A percentile compares a stretch with the other conserved stretches of the same genome.
These are phyloP conservation scores for Aspergillus caelatus DNA, from an alignment of 2,329 filamentous ascomycete genomes.

Conservation along the genomic window DNA sequence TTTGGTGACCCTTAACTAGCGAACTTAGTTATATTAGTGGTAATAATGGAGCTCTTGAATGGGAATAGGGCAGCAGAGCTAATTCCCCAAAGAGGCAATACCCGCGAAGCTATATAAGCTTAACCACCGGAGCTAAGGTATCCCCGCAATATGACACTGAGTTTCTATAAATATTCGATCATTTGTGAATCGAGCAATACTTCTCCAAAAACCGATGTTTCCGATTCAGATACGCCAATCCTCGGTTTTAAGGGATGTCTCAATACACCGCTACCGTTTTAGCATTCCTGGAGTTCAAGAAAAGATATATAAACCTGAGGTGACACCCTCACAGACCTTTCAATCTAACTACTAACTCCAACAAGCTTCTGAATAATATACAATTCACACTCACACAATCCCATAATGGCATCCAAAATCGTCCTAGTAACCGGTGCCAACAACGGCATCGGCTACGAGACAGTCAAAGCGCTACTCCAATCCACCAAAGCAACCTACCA, in stretches of 20 bases:
- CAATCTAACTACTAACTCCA: not conserved
- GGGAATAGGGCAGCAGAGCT: not conserved
- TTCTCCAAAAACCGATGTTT: not conserved
- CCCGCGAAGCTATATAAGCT: not conserved
- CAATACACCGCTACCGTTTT: not conserved
- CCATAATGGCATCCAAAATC: not conserved
- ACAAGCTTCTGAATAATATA: not conserved
- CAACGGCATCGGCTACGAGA: constrained; percentile 4
- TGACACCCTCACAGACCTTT: not conserved
- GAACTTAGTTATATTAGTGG: not conserved
- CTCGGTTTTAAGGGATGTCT: not conserved
- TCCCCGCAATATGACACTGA: not conserved
- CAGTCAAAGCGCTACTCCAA: constrained; percentile 6
- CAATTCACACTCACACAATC: too few species aligned
- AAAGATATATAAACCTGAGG: not conserved
- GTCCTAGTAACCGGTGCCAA: constrained; percentile 6
- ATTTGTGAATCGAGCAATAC: not conserved
- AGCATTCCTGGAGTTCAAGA: not conserved
- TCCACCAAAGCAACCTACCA: not conserved
- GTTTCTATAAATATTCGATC: not conserved
- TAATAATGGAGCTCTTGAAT: not conserved
- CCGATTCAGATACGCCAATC: not conserved
- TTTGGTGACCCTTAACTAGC: not conserved
- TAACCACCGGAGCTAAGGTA: not conserved
- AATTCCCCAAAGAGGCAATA: not conserved